Percentiles rank a stretch among this genome's conserved stretches.
Conservation (phyloP, 2,329 filamentous ascomycete species). For the Fusarium floridanum region DNA sequence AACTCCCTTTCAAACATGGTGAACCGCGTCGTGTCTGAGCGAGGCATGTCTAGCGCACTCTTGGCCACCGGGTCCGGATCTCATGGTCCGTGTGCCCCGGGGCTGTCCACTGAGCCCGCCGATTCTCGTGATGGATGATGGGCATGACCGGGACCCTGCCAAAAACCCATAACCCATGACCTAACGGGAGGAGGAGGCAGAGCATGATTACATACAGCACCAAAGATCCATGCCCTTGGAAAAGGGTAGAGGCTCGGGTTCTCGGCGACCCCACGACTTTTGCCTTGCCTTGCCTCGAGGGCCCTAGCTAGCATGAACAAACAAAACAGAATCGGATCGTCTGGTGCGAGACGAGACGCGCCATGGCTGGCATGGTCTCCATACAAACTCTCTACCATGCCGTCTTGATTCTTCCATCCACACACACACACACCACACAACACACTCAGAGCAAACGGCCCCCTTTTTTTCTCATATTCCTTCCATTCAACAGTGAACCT, state of each 20-base stretch:
- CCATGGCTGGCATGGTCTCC: slow-evolving; percentile 30
- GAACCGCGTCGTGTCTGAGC: slow-evolving; percentile 36
- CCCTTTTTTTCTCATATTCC: slow-evolving; percentile 24
- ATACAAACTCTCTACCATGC: slow-evolving; percentile 32
- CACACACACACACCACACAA: slow-evolving; percentile 18
- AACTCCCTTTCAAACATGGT: slow-evolving; percentile 28
- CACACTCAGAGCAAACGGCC: slow-evolving; percentile 12
- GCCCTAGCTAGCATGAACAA: slow-evolving; percentile 9
- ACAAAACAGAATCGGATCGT: slow-evolving; percentile 32
- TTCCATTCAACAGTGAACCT: slow-evolving; percentile 14
- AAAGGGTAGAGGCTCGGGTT: slow-evolving; percentile 27
- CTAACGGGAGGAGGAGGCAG: slow-evolving; percentile 15
- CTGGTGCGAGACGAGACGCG: slow-evolving; percentile 34
- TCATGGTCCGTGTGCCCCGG: slow-evolving; percentile 34
- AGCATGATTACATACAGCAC: slow-evolving; percentile 3
- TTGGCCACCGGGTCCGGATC: slow-evolving; percentile 20
- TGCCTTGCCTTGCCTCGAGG: background rate
- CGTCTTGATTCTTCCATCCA: slow-evolving; percentile 23
- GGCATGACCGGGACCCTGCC: slow-evolving; percentile 12
- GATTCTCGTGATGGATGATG: slow-evolving; percentile 33
- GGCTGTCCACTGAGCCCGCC: slow-evolving; percentile 38
- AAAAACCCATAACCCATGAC: slow-evolving; percentile 14
- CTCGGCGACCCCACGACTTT: slow-evolving; percentile 36
- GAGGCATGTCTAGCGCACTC: slow-evolving; percentile 3
- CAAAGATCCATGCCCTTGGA: background rate